Base-by-base conservation (phyloP, 169 alveolate species). In the Eimeria tenella region DNA sequence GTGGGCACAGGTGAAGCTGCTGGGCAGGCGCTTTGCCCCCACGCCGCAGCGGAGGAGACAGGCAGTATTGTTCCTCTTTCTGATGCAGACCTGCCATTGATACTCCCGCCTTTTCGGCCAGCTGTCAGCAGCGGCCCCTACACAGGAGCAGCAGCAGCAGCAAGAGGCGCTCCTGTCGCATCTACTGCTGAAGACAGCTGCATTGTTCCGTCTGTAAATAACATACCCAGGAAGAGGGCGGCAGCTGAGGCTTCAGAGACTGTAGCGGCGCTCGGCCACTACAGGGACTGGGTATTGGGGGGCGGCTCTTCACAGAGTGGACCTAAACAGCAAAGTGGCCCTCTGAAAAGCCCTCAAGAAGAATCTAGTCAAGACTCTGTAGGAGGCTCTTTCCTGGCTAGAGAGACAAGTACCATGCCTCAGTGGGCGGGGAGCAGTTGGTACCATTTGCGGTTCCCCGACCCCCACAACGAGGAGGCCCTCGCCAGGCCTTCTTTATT, bases 371-470 rank as follows among this genome's bases (percentile, higher is more conserved):
- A 81, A 13, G 13, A 13, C 17, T 13, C 13, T 31, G 49, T 19
- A 63, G 10, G 49, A 15, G 42, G 49, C 21, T 52, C 56, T 11
- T 17, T 19, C 75, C 31, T 82, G 13, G 52, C 23, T 25, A 86
- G 98, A 74, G 99, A 97, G 83, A 79, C 95, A 60, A 98, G 97
- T 52, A 98, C 99, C 52, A 97, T 98, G 97, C 99, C 99, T 21
- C 99, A 98, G 90, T 98, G 99, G 98, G 99, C 99, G 7, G 99
- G 99, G 23, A 96, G 98, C 63, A 95, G 98, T 58, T 98, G 99
- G 99, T 98, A 98, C 93, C 98, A 95, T 88, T 95, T 98, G 74
- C 94, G 99, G 10, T 98, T 96, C 77, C 75, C 96, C 52, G 99
- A 98, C 94, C 95, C 98, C 55, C 95, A 96, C 86, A 95, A 96